Evolutionary conservation across 352 stramenopile species (phyloP), one percentile per base, ranked within the genome.

Genomic region (Ophiocytium majus): DNA sequence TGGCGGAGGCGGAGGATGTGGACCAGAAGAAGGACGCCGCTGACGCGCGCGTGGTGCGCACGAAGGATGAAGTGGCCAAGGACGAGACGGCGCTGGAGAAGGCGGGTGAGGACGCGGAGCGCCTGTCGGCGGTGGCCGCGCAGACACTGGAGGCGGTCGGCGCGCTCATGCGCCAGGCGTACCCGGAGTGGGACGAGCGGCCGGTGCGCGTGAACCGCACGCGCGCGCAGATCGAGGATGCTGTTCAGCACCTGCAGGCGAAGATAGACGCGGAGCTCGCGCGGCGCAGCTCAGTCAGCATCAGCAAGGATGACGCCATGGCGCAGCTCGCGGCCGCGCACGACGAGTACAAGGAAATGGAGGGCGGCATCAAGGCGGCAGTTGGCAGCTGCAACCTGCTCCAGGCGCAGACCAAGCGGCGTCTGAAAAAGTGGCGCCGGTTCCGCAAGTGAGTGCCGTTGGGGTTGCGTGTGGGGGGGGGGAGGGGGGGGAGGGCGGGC

Each of bases 81-180:
- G 14, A 5, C 5, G 35, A 35, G 14, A 17, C 66, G 32, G 33
- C n/a, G 9, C 10, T 37, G 35, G 36, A 83, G 79, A 75, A 36
- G 33, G 75, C 81, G 10, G 74, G 83, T 0, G 33, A 1, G 33
- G 63, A 76, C 0, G 33, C 17, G 0, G 31, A 23, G 0, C 74
- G 75, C 10, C 43, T 83, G 1, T 49, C 50, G 0, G 79, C 76
- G 9, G 33, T 86, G n/a, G 82, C 63, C 14, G 76, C 23, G 0
- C 35, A 57, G 0, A 83, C 80, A 0, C 43, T 79, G 31, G 76
- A 86, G 64, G 35, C 32, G 14, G 66, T 78, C 5, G 17, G 66
- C 35, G 66, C 32, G 5, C 5, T 17, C 35, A 43, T 14, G 35
- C 32, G 66, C 32, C 5, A 5, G 32, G 5, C 5, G 66, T 14